A percentile compares a stretch with the other conserved stretches of the same genome.
Conservation (phyloP, 345 rosid species). For the Gossypium bickii region DNA sequence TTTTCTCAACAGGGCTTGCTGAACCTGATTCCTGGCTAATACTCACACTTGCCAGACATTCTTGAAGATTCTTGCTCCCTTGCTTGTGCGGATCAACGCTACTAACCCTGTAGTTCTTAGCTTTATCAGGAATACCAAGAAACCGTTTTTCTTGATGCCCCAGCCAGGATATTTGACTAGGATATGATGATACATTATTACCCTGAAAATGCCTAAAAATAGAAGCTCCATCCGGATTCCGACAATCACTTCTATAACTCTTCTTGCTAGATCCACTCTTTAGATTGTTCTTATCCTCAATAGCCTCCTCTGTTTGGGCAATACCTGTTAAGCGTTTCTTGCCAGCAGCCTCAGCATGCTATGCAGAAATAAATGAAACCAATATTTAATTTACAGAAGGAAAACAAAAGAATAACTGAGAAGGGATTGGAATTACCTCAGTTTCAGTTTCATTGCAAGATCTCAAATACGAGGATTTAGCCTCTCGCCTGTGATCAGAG, state of each 20-base stretch:
- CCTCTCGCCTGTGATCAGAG: conserved; percentile 39
- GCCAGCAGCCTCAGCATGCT: conserved; percentile 29
- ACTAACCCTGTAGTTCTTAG: conserved; percentile 17
- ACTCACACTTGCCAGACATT: conserved; percentile 53
- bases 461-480: conserved; percentile 34
- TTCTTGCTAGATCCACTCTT: conserved; percentile 17
- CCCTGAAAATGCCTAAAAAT: conserved; percentile 27
- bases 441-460: conserved; percentile 26
- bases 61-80: conserved; percentile 31
- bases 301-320: conserved; percentile 12
- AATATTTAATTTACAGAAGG: neutral
- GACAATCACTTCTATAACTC: conserved; percentile 8
- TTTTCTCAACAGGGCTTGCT: conserved; percentile 54
- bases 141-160: conserved; percentile 17
- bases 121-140: conserved; percentile 22
- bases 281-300: conserved; percentile 28
- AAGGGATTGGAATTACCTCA: conserved; percentile 32
- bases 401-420: neutral
- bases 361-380: neutral
- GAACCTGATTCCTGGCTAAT: conserved; percentile 36
- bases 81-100: conserved; percentile 19
- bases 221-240: conserved; percentile 30
- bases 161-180: conserved; percentile 6
- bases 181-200: conserved; percentile 16
- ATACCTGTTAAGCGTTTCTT: conserved; percentile 17